Evolutionary conservation across 352 stramenopile genomes (phyloP).

Genomic region (Pythium oligandrum): DNA sequence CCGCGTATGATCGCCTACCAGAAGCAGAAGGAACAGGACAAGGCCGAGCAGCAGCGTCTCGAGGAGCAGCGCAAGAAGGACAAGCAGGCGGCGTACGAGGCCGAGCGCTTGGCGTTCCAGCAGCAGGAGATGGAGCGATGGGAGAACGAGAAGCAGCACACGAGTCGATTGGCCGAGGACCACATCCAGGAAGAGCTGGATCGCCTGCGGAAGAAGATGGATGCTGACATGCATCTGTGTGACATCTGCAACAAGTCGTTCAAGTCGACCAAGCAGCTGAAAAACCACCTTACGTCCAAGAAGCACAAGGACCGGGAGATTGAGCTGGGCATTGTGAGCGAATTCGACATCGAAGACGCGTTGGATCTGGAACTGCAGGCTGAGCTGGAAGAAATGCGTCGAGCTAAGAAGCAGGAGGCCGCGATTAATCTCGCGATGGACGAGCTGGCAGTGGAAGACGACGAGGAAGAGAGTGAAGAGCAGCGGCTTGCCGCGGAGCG

Average conservation of each 20-base stretch:
- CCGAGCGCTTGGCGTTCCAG: constrained; percentile 59
- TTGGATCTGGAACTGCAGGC: constrained; percentile 54
- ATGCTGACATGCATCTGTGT: constrained; percentile 64
- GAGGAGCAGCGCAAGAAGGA: constrained; percentile 53
- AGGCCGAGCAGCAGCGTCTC: constrained; percentile 33
- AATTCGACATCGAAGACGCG: constrained; percentile 58
- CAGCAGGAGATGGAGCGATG: constrained; percentile 61
- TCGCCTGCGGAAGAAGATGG: constrained; percentile 57
- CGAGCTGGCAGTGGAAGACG: constrained; percentile 5
- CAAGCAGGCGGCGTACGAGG: constrained; percentile 54
- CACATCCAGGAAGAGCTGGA: constrained; percentile 66
- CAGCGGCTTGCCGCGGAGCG: not conserved
- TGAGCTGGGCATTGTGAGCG: constrained; percentile 53
- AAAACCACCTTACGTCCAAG: constrained; percentile 77
- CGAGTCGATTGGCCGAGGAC: constrained; percentile 42
- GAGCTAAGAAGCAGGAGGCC: constrained; percentile 22
- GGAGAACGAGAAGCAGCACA: constrained; percentile 33
- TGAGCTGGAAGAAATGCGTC: constrained; percentile 36
- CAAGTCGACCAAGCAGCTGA: constrained; percentile 78
- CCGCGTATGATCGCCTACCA: constrained; percentile 59
- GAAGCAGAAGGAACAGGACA: constrained; percentile 66
- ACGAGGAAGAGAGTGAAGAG: constrained; percentile 6
- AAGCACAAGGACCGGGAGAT: constrained; percentile 78
- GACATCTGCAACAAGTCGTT: constrained; percentile 83
- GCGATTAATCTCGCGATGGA: not conserved